Conservation (phyloP, 2,329 filamentous ascomycete species). For the Ambrosiella xylebori region DNA sequence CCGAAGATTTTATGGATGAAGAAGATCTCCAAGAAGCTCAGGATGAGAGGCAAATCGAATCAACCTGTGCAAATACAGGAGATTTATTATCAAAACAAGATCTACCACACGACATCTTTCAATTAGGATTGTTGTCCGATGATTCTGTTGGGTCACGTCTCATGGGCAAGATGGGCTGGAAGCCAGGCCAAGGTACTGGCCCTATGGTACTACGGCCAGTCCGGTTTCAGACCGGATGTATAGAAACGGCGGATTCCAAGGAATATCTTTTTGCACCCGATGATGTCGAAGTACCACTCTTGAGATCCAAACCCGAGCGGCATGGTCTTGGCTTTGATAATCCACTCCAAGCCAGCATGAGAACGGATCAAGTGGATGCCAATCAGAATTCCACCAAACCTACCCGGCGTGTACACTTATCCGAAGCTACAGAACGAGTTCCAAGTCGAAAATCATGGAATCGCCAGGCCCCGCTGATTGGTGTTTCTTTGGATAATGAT, state of each 20-base stretch:
- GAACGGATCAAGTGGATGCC: no score
- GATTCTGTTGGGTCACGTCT: slow-evolving; percentile 79
- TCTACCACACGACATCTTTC: slow-evolving; percentile 26
- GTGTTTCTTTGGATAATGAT: slow-evolving; percentile 21
- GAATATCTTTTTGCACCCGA: slow-evolving; percentile 69
- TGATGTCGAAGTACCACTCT: slow-evolving; percentile 42
- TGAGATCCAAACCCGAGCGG: slow-evolving; percentile 53
- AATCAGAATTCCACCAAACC: no score
- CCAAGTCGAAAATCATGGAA: background rate
- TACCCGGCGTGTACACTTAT: background rate
- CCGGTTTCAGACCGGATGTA: slow-evolving; percentile 31
- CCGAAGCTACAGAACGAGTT: no score
- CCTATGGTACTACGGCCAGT: slow-evolving; percentile 66
- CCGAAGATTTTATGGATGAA: slow-evolving; percentile 95
- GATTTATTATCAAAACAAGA: background rate
- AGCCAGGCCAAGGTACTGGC: slow-evolving; percentile 80
- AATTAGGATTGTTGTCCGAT: slow-evolving; percentile 26
- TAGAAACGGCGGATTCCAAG: background rate
- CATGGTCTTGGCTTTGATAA: slow-evolving; percentile 30
- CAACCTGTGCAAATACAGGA: slow-evolving; percentile 36
- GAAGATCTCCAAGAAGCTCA: slow-evolving; percentile 79
- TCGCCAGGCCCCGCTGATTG: slow-evolving; percentile 18
- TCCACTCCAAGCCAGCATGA: background rate
- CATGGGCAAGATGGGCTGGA: slow-evolving; percentile 88
- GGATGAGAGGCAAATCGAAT: slow-evolving; percentile 38